Conservation (phyloP, 106 monocot species). For the Platanthera guangdongensis region DNA sequence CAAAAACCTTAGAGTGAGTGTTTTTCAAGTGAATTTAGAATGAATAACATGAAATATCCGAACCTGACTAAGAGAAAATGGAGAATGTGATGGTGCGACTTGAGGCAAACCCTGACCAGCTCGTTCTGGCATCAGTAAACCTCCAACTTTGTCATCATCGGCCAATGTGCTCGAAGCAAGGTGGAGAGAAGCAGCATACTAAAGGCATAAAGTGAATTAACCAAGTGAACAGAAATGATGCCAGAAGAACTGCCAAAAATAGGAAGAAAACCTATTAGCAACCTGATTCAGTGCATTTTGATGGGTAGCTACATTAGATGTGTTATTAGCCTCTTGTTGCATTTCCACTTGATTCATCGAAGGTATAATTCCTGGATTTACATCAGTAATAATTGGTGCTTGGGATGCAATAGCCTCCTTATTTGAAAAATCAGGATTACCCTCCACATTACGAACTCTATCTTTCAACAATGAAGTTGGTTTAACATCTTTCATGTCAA, state of each 20-base stretch:
- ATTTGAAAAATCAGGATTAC: constrained; percentile 94
- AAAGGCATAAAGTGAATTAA: neutral
- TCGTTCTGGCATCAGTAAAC: constrained; percentile 65
- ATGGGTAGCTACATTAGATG: constrained; percentile 40
- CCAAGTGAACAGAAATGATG: neutral
- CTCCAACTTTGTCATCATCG: constrained; percentile 73
- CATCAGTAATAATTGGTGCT: constrained; percentile 47
- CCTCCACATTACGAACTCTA: constrained; percentile 74
- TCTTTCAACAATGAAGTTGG: constrained; percentile 86
- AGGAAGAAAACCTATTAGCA: neutral
- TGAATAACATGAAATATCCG: constrained; percentile 3
- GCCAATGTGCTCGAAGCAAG: constrained; percentile 38
- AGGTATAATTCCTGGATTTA: constrained; percentile 34
- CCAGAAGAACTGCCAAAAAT: neutral
- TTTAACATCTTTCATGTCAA: constrained; percentile 91
- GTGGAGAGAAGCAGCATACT: constrained; percentile 67
- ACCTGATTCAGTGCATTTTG: constrained; percentile 62
- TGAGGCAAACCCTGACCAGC: constrained; percentile 57
- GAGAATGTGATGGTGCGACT: constrained; percentile 46
- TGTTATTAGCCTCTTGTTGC: constrained; percentile 48
- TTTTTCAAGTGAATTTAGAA: neutral
- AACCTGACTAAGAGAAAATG: constrained; percentile 84
- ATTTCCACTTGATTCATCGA: constrained; percentile 53
- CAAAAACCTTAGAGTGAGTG: neutral
- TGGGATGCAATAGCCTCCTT: constrained; percentile 65